A percentile compares a stretch with the other conserved stretches of the same genome.
Evolutionary conservation across 2,329 filamentous ascomycete genomes (phyloP).

Genomic region (Ascochyta viciae-villosae): DNA sequence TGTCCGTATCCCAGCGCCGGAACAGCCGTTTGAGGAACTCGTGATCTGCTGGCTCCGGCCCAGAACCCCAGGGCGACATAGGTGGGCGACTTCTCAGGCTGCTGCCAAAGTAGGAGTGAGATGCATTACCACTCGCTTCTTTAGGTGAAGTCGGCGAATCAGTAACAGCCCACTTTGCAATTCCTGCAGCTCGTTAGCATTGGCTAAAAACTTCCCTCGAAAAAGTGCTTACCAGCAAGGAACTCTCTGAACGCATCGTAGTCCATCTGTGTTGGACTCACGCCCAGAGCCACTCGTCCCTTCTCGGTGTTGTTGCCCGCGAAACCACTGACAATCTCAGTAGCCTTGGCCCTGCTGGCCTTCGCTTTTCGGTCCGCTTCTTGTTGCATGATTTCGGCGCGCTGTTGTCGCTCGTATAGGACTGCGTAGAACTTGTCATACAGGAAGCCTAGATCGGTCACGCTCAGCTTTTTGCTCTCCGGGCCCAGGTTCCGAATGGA

Average conservation of each 20-base stretch:
- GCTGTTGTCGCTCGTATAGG: conserved; percentile 88
- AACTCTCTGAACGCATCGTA: conserved; percentile 97
- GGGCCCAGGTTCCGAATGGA: conserved; percentile 94
- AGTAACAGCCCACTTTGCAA: conserved; percentile 91
- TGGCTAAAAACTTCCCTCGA: neutral
- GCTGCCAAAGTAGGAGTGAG: conserved; percentile 64
- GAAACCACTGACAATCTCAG: conserved; percentile 57
- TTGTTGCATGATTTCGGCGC: conserved; percentile 73
- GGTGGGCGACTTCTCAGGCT: conserved; percentile 51
- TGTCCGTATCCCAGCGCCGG: conserved; percentile 83
- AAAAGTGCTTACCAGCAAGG: conserved; percentile 64
- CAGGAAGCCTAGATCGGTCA: conserved; percentile 84
- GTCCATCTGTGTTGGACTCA: conserved; percentile 93
- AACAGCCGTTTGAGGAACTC: conserved; percentile 93
- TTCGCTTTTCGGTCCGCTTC: conserved; percentile 73
- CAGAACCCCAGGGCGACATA: conserved; percentile 64
- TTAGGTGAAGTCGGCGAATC: conserved; percentile 75
- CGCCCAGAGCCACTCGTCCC: conserved; percentile 84
- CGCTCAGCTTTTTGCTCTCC: conserved; percentile 88
- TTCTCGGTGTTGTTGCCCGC: conserved; percentile 70
- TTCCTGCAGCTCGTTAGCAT: conserved; percentile 55
- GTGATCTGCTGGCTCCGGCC: conserved; percentile 82
- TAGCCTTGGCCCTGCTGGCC: conserved; percentile 63
- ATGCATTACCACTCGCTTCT: conserved; percentile 57
- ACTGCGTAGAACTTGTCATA: conserved; percentile 96